These are phyloP conservation scores for Dujonia santamariae DNA, from an alignment of 1,139 yeast genomes.

Conservation along the genomic window DNA sequence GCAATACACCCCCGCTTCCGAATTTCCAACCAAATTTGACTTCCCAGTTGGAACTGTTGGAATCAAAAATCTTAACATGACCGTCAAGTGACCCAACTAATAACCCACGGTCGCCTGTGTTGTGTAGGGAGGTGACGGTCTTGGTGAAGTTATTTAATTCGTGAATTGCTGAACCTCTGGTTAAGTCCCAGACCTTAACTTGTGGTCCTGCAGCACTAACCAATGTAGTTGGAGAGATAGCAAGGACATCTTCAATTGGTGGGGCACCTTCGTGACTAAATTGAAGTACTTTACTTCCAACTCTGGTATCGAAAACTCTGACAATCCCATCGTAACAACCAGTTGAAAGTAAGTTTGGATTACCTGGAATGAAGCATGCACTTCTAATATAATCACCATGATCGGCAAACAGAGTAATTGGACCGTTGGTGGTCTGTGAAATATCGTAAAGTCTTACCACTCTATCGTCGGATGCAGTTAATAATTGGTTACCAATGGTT, in stretches of 20 bases:
- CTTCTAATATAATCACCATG: slow-evolving; percentile 89
- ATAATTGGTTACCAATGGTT: slow-evolving; percentile 61
- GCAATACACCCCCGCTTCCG: slow-evolving; percentile 80
- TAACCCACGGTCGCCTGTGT: slow-evolving; percentile 69
- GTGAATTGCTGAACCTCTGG: slow-evolving; percentile 64
- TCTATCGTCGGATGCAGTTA: slow-evolving; percentile 92
- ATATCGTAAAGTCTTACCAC: slow-evolving; percentile 86
- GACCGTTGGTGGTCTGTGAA: slow-evolving; percentile 64
- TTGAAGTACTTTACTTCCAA: slow-evolving; percentile 46
- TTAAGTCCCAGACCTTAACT: slow-evolving; percentile 88
- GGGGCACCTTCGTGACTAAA: slow-evolving; percentile 40
- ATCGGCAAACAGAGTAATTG: slow-evolving; percentile 57
- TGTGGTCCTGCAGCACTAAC: slow-evolving; percentile 86
- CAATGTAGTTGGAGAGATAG: slow-evolving; percentile 75
- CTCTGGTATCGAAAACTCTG: slow-evolving; percentile 83
- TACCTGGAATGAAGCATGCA: slow-evolving; percentile 72
- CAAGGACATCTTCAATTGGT: slow-evolving; percentile 86
- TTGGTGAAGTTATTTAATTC: slow-evolving; percentile 82
- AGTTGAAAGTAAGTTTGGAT: slow-evolving; percentile 74
- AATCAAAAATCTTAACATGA: slow-evolving; percentile 91
- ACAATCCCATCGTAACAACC: slow-evolving; percentile 93
- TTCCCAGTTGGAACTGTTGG: slow-evolving; percentile 70
- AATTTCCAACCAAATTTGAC: slow-evolving; percentile 97
- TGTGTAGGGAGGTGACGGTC: slow-evolving; percentile 81
- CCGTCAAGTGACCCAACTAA: slow-evolving; percentile 96